Evolutionary conservation across 1,284 basidiomycete genomes (phyloP), one percentile per base, ranked within the genome.

Genomic region (Chiua sp.): DNA sequence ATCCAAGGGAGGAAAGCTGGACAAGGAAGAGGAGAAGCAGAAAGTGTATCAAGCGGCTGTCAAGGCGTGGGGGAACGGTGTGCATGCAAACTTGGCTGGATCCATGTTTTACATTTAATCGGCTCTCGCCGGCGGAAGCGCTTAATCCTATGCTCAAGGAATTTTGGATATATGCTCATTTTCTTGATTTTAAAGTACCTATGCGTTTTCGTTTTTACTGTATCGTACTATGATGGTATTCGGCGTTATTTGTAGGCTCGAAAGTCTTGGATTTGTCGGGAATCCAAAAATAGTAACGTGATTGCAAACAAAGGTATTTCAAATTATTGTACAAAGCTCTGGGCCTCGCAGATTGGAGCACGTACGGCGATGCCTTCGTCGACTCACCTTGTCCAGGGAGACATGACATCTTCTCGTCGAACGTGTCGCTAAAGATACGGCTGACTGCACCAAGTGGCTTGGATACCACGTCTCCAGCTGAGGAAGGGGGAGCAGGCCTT

Each of bases 21-120:
- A 80, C 63, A 77, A 71, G 50, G 82, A 87, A 7, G 80, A 80
- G 16, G 72, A 72, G 28, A 37, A 61, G 59, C 1, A 46, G 30
- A 62, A 26, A 16, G 84, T 87, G 4, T 89, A 77, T 64, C 71
- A 83, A 0, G 78, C 79, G 23, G 90, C 89, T 11, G 65, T 72
- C 65, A 72, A 70, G 59, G 71, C 79, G 52, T 92, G 90, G 90
- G 87, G 88, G 0, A 66, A 77, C 35, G 90, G 90, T 7, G 77
- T 90, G 55, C 87, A 91, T 65, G 56, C 71, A 8, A 80, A 84
- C 62, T 68, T 91, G 68, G 77, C 78, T 61, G 81, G 82, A 18
- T 82, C 74, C 30, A 92, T 92, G 90, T 92, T 92, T 67, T 92
- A 92, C 66, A 86, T 92, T 56, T 92, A 70, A 84, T 20, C 30